phyloP scores from a whole-genome alignment of 139 green algal species.

The Chlamydomonas sp. region DNA sequence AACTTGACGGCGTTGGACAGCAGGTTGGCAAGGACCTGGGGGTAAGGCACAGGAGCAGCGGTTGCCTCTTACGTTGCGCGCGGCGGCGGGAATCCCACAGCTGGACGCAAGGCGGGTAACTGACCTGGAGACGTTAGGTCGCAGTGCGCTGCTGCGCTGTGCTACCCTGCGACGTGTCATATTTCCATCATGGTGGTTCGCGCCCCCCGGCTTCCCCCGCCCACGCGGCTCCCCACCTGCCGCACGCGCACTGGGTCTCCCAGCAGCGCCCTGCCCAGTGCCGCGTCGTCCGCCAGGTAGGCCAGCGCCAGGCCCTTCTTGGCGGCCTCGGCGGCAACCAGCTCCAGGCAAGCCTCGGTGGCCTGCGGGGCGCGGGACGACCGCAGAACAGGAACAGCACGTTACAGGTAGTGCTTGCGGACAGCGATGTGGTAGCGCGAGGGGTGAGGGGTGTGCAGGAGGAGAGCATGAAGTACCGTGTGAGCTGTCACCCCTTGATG shows the following conservation, averaged over 20 bases:
- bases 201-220: neutral
- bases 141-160: too few relatives aligned
- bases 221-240: conserved; percentile 18
- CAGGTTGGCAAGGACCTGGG: conserved; percentile 73
- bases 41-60: conserved; percentile 48
- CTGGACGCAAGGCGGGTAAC: too few relatives aligned
- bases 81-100: neutral
- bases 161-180: too few relatives aligned
- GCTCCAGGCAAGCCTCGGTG: conserved; percentile 47
- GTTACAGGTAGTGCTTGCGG: neutral
- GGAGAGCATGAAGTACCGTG: neutral
- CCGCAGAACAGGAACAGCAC: neutral
- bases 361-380: neutral
- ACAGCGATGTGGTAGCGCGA: neutral
- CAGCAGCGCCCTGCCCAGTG: conserved; percentile 17
- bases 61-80: neutral
- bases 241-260: conserved; percentile 44
- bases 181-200: too few relatives aligned
- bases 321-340: conserved; percentile 44
- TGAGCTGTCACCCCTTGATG: neutral
- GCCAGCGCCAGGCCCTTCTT: conserved; percentile 50
- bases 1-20: conserved; percentile 86
- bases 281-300: conserved; percentile 32
- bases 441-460: neutral
- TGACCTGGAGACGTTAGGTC: too few relatives aligned